These are phyloP conservation scores for Trichoderma aggressivum DNA, from an alignment of 2,329 filamentous ascomycete genomes.

Conservation along the genomic window DNA sequence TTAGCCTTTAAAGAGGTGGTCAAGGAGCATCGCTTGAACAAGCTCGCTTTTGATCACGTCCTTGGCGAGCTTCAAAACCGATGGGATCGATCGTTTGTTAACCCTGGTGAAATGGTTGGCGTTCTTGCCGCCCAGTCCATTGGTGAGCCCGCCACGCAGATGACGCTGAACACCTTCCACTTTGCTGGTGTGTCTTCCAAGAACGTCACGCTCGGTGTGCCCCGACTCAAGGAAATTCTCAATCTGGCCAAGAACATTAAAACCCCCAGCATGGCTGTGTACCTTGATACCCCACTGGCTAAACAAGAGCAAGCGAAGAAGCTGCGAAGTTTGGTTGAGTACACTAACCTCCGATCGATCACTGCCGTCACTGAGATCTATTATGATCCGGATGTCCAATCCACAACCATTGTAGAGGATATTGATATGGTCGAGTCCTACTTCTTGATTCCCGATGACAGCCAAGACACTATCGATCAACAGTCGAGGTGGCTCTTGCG, in stretches of 20 bases:
- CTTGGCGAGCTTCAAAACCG: slow-evolving; percentile 85
- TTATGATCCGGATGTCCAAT: slow-evolving; percentile 87
- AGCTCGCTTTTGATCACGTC: slow-evolving; percentile 87
- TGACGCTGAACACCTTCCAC: slow-evolving; percentile 99
- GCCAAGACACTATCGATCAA: slow-evolving; percentile 56
- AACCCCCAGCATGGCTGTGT: slow-evolving; percentile 95
- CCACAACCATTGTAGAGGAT: slow-evolving; percentile 84
- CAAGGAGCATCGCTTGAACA: slow-evolving; percentile 79
- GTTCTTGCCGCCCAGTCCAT: slow-evolving; percentile 97
- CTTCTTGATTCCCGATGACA: slow-evolving; percentile 87
- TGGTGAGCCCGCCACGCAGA: slow-evolving; percentile 96
- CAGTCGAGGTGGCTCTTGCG: slow-evolving; percentile 96
- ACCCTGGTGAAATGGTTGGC: slow-evolving; percentile 97
- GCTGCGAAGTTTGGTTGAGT: slow-evolving; percentile 85
- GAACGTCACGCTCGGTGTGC: slow-evolving; percentile 98
- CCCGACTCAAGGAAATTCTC: slow-evolving; percentile 98
- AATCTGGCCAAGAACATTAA: slow-evolving; percentile 98
- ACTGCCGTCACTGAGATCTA: slow-evolving; percentile 93
- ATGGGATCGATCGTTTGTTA: slow-evolving; percentile 81
- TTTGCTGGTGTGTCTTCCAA: slow-evolving; percentile 99
- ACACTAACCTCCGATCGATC: slow-evolving; percentile 88
- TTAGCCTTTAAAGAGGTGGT: slow-evolving; percentile 92
- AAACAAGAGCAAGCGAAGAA: slow-evolving; percentile 79
- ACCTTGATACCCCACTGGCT: slow-evolving; percentile 62
- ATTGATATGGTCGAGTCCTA: slow-evolving; percentile 94